Conservation (phyloP, 768 basidiomycete species). For the Kwoniella sp. region DNA sequence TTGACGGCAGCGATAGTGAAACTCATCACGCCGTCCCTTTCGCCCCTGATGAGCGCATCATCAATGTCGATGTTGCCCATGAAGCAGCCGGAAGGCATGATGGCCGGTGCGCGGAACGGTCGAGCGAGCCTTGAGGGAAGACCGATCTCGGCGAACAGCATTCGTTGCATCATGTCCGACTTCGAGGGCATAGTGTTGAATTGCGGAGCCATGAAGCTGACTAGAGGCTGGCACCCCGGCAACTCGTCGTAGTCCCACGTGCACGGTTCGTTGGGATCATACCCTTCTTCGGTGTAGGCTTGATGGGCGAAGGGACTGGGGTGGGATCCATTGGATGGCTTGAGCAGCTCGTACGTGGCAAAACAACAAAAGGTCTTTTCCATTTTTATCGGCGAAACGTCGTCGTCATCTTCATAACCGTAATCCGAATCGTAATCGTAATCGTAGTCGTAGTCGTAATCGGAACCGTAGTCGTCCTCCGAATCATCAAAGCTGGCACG, state of each 20-base stretch:
- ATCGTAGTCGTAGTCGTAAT: too few relatives aligned
- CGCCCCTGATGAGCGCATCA: background rate
- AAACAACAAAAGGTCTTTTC: background rate
- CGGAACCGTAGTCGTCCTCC: too few relatives aligned
- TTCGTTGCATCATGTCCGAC: too few relatives aligned
- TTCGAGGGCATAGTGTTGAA: background rate
- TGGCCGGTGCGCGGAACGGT: too few relatives aligned
- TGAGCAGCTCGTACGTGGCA: background rate
- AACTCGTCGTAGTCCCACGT: slow-evolving; percentile 2
- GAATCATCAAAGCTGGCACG: too few relatives aligned
- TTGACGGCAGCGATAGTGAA: background rate
- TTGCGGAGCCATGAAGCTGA: too few relatives aligned
- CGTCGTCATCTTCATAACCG: too few relatives aligned
- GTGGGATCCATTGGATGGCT: background rate
- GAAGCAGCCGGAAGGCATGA: background rate
- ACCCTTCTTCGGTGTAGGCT: background rate
- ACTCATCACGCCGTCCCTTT: background rate
- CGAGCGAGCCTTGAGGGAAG: too few relatives aligned
- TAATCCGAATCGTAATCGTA: too few relatives aligned
- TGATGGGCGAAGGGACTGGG: background rate
- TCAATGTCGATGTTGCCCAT: background rate
- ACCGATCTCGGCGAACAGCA: too few relatives aligned
- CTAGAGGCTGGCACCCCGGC: background rate
- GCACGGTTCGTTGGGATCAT: background rate
- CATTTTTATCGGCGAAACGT: background rate